Evolutionary conservation across 176 grass and related monocot species (phyloP).

Genomic region (Canna indica): DNA sequence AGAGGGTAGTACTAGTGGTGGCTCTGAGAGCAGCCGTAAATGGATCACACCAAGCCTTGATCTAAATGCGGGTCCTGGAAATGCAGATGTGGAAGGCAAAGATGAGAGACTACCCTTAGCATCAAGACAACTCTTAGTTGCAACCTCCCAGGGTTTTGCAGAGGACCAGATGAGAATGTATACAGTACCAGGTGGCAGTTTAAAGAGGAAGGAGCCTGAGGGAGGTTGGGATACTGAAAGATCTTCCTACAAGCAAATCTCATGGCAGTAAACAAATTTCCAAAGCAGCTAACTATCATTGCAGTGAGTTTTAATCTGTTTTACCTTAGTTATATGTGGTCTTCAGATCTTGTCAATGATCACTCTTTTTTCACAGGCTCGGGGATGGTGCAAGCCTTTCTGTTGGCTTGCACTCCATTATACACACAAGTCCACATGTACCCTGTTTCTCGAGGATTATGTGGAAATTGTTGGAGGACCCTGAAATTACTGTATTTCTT

Average conservation of each 20-base stretch:
- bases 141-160: constrained; percentile 35
- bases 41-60: constrained; percentile 58
- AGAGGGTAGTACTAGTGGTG: constrained; percentile 53
- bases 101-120: constrained; percentile 34
- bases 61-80: constrained; percentile 76
- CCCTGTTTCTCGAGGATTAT: constrained; percentile 28
- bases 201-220: constrained; percentile 82
- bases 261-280: constrained; percentile 41
- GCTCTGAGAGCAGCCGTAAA: constrained; percentile 47
- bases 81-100: constrained; percentile 51
- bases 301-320: constrained; percentile 16
- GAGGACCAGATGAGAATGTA: constrained; percentile 65
- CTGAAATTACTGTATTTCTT: constrained; percentile 38
- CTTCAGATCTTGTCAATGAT: not conserved
- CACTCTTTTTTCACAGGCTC: constrained; percentile 33
- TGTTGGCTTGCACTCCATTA: constrained; percentile 18
- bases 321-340: not conserved
- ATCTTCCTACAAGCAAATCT: constrained; percentile 54
- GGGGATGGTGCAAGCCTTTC: constrained; percentile 14
- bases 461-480: constrained; percentile 28
- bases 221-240: constrained; percentile 68
- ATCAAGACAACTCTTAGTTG: constrained; percentile 45
- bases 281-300: constrained; percentile 1
- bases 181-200: constrained; percentile 36
- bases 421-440: constrained; percentile 22